phyloP scores from a whole-genome alignment of 2,329 filamentous ascomycete genomes.

The Paraphoma sp. region DNA sequence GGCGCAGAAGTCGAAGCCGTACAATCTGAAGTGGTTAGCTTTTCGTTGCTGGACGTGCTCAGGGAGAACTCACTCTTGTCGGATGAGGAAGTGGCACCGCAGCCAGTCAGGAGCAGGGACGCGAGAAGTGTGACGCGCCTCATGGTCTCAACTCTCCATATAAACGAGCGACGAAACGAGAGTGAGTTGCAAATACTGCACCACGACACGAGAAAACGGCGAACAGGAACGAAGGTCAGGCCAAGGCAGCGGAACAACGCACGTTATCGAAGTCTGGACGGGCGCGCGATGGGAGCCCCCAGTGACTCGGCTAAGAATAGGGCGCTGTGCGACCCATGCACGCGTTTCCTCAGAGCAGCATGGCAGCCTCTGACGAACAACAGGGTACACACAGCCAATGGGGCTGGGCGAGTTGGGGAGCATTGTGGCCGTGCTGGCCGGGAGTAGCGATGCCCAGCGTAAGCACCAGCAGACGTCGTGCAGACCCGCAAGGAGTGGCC shows the following conservation, averaged over 20 bases:
- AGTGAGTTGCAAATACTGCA: slow-evolving; percentile 17
- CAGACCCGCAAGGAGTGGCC: neutral
- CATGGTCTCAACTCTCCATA: slow-evolving; percentile 28
- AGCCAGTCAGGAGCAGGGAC: slow-evolving; percentile 22
- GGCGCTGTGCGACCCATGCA: slow-evolving; percentile 29
- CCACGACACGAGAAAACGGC: slow-evolving; percentile 3
- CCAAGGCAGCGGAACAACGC: slow-evolving; percentile 7
- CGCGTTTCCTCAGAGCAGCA: slow-evolving; percentile 22
- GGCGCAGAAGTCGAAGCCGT: slow-evolving; percentile 5
- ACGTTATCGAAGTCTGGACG: slow-evolving; percentile 8
- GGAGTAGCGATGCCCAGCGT: neutral
- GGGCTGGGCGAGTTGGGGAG: slow-evolving; percentile 4
- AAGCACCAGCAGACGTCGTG: neutral
- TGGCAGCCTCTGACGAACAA: slow-evolving; percentile 15
- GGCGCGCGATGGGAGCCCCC: slow-evolving; percentile 8
- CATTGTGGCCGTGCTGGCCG: slow-evolving; percentile 31
- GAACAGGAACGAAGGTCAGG: slow-evolving; percentile 12
- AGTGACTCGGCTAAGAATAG: slow-evolving; percentile 29
- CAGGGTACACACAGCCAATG: slow-evolving; percentile 24
- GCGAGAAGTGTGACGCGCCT: slow-evolving; percentile 26
- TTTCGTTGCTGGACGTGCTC: neutral
- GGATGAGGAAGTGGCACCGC: slow-evolving; percentile 10
- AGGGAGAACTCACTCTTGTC: slow-evolving; percentile 27
- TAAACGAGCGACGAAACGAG: slow-evolving; percentile 29
- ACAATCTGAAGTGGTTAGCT: slow-evolving; percentile 14